These are phyloP conservation scores for Geranomyces variabilis DNA, from an alignment of 192 early-diverging fungal species.

Conservation along the genomic window DNA sequence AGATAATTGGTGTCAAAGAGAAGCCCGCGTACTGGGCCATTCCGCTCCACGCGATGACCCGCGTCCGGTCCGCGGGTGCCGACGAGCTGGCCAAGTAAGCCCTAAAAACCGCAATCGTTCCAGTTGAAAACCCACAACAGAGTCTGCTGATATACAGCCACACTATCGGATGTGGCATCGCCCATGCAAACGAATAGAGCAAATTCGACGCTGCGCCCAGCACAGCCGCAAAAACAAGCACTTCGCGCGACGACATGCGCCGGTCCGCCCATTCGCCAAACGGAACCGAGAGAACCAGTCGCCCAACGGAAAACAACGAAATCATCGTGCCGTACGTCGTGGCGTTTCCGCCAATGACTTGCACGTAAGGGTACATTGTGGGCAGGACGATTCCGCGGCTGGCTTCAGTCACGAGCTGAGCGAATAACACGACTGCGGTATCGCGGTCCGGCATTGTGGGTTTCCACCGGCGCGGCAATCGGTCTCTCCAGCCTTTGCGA, in stretches of 20 bases:
- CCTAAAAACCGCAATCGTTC: constrained; percentile 26
- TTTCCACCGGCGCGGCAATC: not conserved
- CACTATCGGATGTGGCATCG: constrained; percentile 23
- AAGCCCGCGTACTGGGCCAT: constrained; percentile 45
- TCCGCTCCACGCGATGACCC: constrained; percentile 38
- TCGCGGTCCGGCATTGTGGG: constrained; percentile 9
- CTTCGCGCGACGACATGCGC: constrained; percentile 28
- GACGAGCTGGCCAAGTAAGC: constrained; percentile 32
- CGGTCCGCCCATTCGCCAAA: constrained; percentile 35
- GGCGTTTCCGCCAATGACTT: constrained; percentile 23
- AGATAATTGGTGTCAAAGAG: constrained; percentile 36
- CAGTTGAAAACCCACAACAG: constrained; percentile 29
- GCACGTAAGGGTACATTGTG: constrained; percentile 37
- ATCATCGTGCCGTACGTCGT: constrained; percentile 29
- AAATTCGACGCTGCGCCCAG: constrained; percentile 23
- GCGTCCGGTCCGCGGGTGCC: constrained; percentile 16
- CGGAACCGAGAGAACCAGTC: constrained; percentile 33
- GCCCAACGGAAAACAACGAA: constrained; percentile 36
- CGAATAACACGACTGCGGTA: constrained; percentile 22
- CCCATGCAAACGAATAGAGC: constrained; percentile 34
- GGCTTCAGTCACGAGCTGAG: constrained; percentile 35
- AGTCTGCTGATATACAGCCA: constrained; percentile 21
- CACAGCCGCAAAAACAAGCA: constrained; percentile 28
- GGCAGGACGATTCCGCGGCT: constrained; percentile 38
- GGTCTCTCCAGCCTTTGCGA: not conserved